phyloP scores from a whole-genome alignment of 2,329 filamentous ascomycete species.

The Diaporthe humulicola region DNA sequence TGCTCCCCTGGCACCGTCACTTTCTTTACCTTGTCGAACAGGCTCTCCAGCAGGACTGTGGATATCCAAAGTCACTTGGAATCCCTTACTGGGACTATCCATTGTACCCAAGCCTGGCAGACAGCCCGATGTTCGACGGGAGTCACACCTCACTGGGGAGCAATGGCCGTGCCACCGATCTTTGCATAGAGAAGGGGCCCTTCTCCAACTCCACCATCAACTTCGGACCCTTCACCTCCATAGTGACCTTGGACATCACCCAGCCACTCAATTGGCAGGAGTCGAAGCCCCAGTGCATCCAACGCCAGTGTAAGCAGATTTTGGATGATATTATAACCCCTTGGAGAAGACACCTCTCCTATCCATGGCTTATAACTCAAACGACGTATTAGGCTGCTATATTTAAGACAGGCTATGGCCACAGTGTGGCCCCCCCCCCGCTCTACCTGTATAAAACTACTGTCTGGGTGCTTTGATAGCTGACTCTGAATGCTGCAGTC shows the following conservation, averaged over 20 bases:
- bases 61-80: constrained; percentile 34
- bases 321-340: no score
- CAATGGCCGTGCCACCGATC: constrained; percentile 35
- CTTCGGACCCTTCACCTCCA: constrained; percentile 42
- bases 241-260: constrained; percentile 39
- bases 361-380: no score
- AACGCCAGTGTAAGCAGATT: no score
- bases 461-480: no score
- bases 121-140: constrained; percentile 37
- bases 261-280: constrained; percentile 35
- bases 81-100: constrained; percentile 38
- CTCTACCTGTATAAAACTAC: no score
- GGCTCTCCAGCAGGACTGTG: constrained; percentile 33
- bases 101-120: constrained; percentile 23
- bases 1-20: constrained; percentile 38
- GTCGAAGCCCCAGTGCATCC: constrained; percentile 33
- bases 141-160: constrained; percentile 30
- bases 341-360: no score
- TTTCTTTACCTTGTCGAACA: constrained; percentile 24
- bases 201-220: constrained; percentile 43
- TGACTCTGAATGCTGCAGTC: no score
- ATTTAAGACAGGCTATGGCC: no score
- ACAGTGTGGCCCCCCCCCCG: no score
- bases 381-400: no score
- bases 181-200: constrained; percentile 45